Percentiles rank a stretch among this genome's conserved stretches.
Conservation (phyloP, 2,329 filamentous ascomycete species). For the Acrocalymma vagum region DNA sequence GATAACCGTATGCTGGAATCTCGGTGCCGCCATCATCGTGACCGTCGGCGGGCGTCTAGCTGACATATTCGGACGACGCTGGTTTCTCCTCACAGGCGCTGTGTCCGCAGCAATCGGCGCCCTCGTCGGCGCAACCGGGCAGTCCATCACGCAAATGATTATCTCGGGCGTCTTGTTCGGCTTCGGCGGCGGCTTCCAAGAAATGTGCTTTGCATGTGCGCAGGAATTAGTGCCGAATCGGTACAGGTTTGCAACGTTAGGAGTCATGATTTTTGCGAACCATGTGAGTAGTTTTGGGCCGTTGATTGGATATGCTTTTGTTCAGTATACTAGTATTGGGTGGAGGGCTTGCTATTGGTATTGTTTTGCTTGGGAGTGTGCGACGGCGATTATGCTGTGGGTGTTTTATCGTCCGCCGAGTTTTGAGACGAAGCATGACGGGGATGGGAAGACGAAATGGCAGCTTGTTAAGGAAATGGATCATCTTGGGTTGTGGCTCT, state of each 20-base stretch:
- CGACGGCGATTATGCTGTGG: slow-evolving; percentile 37
- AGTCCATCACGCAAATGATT: slow-evolving; percentile 36
- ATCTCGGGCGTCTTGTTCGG: slow-evolving; percentile 31
- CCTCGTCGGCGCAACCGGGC: slow-evolving; percentile 32
- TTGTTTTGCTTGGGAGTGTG: slow-evolving; percentile 40
- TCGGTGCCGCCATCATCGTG: slow-evolving; percentile 45
- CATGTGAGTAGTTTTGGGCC: slow-evolving; percentile 39
- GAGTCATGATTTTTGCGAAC: slow-evolving; percentile 42
- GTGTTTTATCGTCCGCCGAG: slow-evolving; percentile 39
- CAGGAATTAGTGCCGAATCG: slow-evolving; percentile 39
- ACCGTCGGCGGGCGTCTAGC: slow-evolving; percentile 41
- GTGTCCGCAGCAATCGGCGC: slow-evolving; percentile 28
- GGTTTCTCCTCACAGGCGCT: slow-evolving; percentile 45
- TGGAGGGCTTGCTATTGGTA: slow-evolving; percentile 47
- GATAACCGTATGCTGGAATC: slow-evolving; percentile 41
- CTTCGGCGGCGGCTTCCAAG: slow-evolving; percentile 32
- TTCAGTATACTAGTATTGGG: slow-evolving; percentile 32
- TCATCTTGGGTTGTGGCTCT: slow-evolving; percentile 59
- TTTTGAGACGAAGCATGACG: slow-evolving; percentile 39
- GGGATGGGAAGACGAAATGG: slow-evolving; percentile 32
- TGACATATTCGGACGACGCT: slow-evolving; percentile 34
- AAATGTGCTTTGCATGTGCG: slow-evolving; percentile 33
- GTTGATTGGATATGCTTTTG: slow-evolving; percentile 44
- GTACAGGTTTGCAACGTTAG: slow-evolving; percentile 40
- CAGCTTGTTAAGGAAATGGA: slow-evolving; percentile 55